phyloP scores from a whole-genome alignment of 352 stramenopile species.

The Phytopythium montanum region DNA sequence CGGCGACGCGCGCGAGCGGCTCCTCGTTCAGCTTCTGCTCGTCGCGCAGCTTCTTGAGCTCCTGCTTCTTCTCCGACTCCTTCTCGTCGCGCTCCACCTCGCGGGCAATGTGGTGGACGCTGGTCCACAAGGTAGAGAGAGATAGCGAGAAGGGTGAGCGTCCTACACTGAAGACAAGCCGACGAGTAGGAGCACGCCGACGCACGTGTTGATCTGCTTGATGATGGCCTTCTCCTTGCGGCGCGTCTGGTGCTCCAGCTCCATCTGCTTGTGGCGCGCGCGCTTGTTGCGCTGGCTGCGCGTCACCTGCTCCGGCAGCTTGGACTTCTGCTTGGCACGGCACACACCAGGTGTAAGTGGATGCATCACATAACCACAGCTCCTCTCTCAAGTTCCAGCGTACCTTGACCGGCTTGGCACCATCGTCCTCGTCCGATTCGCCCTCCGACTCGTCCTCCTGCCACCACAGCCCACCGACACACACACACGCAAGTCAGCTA shows the following conservation, averaged over 20 bases:
- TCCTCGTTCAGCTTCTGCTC: conserved; percentile 78
- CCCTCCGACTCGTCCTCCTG: conserved; percentile 29
- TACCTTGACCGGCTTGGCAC: conserved; percentile 23
- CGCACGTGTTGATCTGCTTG: conserved; percentile 87
- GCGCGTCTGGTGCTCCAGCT: conserved; percentile 58
- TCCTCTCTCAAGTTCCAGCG: not conserved
- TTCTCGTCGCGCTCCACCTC: conserved; percentile 72
- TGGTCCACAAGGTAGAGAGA: conserved; percentile 15
- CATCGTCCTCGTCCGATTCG: conserved; percentile 42
- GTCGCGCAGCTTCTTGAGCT: conserved; percentile 72
- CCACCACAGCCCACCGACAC: not conserved
- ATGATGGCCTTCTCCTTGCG: conserved; percentile 69
- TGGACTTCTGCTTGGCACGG: conserved; percentile 15
- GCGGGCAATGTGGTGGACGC: conserved; percentile 63
- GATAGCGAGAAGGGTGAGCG: not conserved
- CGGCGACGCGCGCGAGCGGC: conserved; percentile 62
- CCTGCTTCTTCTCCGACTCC: conserved; percentile 48
- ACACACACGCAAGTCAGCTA: not conserved
- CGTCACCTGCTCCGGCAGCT: conserved; percentile 59
- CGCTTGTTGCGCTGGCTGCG: conserved; percentile 75
- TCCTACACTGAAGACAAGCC: not conserved
- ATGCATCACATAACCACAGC: not conserved
- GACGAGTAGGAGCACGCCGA: conserved; percentile 2
- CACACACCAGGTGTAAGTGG: not conserved
- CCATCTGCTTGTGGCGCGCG: conserved; percentile 75